Evolutionary conservation across 345 rosid species (phyloP).

Genomic region (Euphorbia peplus): DNA sequence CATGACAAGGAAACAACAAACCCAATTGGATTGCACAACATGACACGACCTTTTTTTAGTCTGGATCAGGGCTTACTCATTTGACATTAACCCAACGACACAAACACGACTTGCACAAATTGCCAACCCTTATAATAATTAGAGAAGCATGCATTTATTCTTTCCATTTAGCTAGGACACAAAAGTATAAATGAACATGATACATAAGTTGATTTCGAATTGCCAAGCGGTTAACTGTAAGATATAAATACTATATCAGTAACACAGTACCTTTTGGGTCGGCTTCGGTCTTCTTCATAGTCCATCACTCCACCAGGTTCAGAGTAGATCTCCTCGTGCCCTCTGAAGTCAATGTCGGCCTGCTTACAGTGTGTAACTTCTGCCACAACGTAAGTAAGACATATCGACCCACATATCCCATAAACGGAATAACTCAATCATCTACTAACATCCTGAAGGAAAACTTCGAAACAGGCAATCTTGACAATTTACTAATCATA

Average conservation of each 20-base stretch:
- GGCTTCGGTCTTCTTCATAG: constrained; percentile 82
- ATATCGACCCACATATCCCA: constrained; percentile 70
- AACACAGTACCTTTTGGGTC: constrained; percentile 76
- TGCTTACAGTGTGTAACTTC: constrained; percentile 97
- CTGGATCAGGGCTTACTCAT: too few species aligned
- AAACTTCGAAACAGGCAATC: not conserved
- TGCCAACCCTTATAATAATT: not conserved
- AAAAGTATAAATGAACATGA: not conserved
- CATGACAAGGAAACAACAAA: too few species aligned
- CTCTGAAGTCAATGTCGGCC: constrained; percentile 84
- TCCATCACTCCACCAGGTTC: constrained; percentile 99
- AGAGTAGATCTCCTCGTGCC: constrained; percentile 85
- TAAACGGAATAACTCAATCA: constrained; percentile 25
- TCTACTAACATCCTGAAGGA: not conserved
- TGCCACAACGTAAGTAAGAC: constrained; percentile 99
- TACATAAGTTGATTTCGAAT: not conserved
- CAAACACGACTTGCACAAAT: too few species aligned
- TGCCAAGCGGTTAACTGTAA: not conserved
- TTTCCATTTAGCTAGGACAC: not conserved
- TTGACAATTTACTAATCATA: not conserved
- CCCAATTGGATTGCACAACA: too few species aligned
- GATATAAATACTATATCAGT: constrained; percentile 1
- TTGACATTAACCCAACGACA: too few species aligned
- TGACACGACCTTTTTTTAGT: too few species aligned
- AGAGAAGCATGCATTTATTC: not conserved